These are phyloP conservation scores for Chytridium lagenaria DNA, from an alignment of 371 early-diverging fungal genomes.

Conservation along the genomic window DNA sequence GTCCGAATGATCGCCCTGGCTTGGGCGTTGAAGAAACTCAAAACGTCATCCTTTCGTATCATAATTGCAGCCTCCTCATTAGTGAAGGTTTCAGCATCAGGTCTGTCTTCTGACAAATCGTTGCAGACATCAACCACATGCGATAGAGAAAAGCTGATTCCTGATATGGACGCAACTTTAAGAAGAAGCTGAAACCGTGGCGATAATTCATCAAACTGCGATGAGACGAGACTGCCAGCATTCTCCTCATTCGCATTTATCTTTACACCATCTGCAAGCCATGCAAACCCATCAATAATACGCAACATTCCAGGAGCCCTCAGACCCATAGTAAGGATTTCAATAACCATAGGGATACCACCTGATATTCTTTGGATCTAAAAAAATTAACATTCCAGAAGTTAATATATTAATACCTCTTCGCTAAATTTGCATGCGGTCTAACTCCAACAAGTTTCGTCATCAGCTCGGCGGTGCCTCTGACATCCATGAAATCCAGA, in stretches of 20 bases:
- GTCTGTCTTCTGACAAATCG: not conserved
- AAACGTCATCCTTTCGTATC: not conserved
- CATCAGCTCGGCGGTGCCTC: not conserved
- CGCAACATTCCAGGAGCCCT: not conserved
- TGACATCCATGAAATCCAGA: not conserved
- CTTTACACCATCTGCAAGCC: not conserved
- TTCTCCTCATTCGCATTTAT: not conserved
- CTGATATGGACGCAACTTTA: conserved; percentile 12
- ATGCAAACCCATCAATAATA: not conserved
- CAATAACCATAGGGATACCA: conserved; percentile 16
- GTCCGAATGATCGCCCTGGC: no score
- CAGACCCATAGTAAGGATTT: not conserved
- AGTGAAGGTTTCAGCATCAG: not conserved
- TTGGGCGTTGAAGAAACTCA: not conserved
- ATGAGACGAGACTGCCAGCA: not conserved
- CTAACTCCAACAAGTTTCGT: not conserved
- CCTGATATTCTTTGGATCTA: conserved; percentile 4
- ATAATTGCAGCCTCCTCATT: not conserved
- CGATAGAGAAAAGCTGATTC: not conserved
- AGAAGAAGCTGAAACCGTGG: not conserved
- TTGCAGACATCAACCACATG: not conserved
- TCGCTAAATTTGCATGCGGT: not conserved
- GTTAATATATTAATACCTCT: not conserved
- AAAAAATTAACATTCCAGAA: no score
- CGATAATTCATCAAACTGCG: conserved; percentile 13